Base-by-base conservation (phyloP, 192 early-diverging fungal species). In the Umbelopsis isabellina region DNA sequence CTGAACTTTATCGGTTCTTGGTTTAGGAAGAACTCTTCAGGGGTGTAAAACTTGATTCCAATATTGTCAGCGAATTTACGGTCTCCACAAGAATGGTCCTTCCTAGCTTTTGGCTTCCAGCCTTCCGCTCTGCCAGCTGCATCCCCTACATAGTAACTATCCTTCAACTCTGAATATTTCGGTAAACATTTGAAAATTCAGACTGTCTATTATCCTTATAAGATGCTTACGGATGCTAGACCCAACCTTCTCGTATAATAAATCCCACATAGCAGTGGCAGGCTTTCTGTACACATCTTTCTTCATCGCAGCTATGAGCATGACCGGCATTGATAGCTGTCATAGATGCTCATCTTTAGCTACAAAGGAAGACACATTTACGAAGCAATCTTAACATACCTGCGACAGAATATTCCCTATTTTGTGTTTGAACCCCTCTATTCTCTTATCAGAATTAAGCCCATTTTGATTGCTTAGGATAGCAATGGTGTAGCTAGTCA, bases 131-230 rank as follows among this genome's bases (percentile, higher is more conserved):
- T 75, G 1, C 97, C 95, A n/a, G 94, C 94, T 3, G 95, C 97
- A 79, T 98, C 97, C 23, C 97, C 97, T 4, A 95, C 91, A 82
- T 88, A 98, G 51, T 94, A 96, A 70, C 90, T 91, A 3, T 73
- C 58, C 8, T 48, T 49, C 45, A 55, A 68, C 69, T 95, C 93
- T 72, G 88, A 13, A 25, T 47, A n/a, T 30, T 47, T 4, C 23
- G 22, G 52, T 45, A 37, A 16, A 3, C 20, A 15, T 15, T 49
- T 49, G n/a, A 13, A n/a, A 10, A 53, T 70, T 16, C 77, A 47
- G 15, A 41, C 12, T 46, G 6, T 52, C 13, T 21, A 23, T 20
- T 33, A 70, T 18, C 37, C 67, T 27, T 44, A 15, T 16, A 3
- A 2, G 27, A 30, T 13, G 6, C 30, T 27, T 77, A 85, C 83